Percentiles rank a stretch among this genome's conserved stretches.
These are phyloP conservation scores for Blastomyces percursus DNA, from an alignment of 2,329 filamentous ascomycete genomes.

Conservation along the genomic window DNA sequence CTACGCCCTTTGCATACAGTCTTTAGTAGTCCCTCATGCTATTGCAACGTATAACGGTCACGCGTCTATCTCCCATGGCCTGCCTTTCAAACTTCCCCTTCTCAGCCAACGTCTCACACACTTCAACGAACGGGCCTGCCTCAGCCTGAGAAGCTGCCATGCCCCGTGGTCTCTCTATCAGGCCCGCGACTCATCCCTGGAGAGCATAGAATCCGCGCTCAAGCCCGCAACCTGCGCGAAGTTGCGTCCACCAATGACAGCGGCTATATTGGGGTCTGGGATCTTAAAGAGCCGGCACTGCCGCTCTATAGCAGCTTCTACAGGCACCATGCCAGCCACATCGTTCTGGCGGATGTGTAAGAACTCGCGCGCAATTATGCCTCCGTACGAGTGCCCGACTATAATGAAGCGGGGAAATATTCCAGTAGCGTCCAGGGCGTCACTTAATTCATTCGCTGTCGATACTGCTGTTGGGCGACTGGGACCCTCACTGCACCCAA, in stretches of 20 bases:
- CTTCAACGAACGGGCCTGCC: slow-evolving; percentile 13
- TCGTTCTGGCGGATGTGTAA: slow-evolving; percentile 23
- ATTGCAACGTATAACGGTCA: slow-evolving; percentile 30
- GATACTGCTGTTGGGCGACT: slow-evolving; percentile 16
- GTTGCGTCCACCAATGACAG: slow-evolving; percentile 24
- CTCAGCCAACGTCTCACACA: slow-evolving; percentile 20
- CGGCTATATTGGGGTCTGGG: slow-evolving; percentile 23
- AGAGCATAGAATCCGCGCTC: slow-evolving; percentile 20
- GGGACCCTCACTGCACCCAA: slow-evolving; percentile 25
- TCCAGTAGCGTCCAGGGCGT: slow-evolving; percentile 17
- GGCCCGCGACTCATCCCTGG: slow-evolving; percentile 26
- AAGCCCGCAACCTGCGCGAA: slow-evolving; percentile 25
- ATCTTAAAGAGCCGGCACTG: slow-evolving; percentile 22
- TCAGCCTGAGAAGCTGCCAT: slow-evolving; percentile 17
- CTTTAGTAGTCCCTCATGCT: slow-evolving; percentile 23
- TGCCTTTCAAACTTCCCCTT: slow-evolving; percentile 24
- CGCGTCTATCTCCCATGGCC: slow-evolving; percentile 21
- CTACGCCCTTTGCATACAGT: slow-evolving; percentile 25
- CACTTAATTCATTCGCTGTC: slow-evolving; percentile 24
- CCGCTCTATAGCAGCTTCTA: slow-evolving; percentile 28
- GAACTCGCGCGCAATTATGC: slow-evolving; percentile 30
- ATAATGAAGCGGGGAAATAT: slow-evolving; percentile 25
- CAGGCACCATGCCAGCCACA: slow-evolving; percentile 30
- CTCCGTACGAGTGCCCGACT: slow-evolving; percentile 33
- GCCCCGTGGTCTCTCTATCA: slow-evolving; percentile 22